These are phyloP conservation scores for Acacia confusa DNA, from an alignment of 306 rosid genomes.

Conservation along the genomic window DNA sequence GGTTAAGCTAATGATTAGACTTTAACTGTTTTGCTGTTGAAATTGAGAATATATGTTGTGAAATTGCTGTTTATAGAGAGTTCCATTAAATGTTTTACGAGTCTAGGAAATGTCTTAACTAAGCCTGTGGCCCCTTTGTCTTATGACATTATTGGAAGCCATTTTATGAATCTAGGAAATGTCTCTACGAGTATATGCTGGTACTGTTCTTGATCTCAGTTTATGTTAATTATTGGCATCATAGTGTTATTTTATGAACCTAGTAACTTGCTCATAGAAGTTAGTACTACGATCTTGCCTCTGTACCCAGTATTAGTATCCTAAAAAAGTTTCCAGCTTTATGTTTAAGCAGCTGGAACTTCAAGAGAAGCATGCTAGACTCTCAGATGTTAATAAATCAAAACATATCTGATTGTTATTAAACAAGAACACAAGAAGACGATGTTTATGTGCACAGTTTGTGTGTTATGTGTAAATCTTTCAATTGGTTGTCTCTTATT, in stretches of 20 bases:
- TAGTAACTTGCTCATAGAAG: no score
- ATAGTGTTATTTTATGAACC: no score
- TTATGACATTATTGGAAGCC: neutral
- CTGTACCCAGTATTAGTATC: neutral
- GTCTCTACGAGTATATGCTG: no score
- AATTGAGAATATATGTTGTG: neutral
- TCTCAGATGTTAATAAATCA: neutral
- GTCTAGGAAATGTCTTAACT: neutral
- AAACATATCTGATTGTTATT: neutral
- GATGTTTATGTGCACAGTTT: neutral
- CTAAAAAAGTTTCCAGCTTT: neutral
- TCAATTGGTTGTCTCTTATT: no score
- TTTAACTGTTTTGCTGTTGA: neutral
- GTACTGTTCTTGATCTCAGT: no score
- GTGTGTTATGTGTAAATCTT: no score
- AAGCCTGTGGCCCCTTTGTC: neutral
- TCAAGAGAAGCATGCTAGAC: neutral
- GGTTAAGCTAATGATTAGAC: neutral
- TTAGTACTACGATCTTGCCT: no score
- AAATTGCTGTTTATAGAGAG: neutral
- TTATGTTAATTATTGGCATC: no score
- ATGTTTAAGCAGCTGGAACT: neutral
- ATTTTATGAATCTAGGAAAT: neutral
- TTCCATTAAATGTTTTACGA: neutral
- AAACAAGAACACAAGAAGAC: neutral